Evolutionary conservation across 495 filamentous ascomycete genomes (phyloP).

Genomic region (Astrothelium subdiscretum): DNA sequence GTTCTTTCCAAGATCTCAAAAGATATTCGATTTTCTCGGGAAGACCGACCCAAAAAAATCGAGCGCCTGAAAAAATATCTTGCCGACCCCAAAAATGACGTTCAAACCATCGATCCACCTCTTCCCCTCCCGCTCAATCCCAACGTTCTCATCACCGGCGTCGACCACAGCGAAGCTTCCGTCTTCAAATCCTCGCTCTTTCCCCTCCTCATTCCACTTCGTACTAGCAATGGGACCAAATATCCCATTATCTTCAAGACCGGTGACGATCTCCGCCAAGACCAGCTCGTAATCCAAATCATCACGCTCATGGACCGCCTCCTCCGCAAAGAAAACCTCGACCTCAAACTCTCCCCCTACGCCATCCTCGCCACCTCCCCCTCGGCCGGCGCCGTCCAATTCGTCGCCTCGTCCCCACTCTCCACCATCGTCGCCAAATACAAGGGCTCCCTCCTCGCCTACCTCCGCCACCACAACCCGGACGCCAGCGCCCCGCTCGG

Average conservation of each 20-base stretch:
- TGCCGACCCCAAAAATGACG: conserved; percentile 79
- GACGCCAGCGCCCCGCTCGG: conserved; percentile 60
- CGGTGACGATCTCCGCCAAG: conserved; percentile 91
- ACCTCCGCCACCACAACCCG: conserved; percentile 81
- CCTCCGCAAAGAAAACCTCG: conserved; percentile 90
- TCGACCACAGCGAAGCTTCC: conserved; percentile 70
- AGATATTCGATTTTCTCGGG: conserved; percentile 73
- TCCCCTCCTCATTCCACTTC: conserved; percentile 84
- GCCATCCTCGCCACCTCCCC: conserved; percentile 88
- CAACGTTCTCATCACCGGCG: conserved; percentile 61
- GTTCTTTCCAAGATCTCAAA: conserved; percentile 82
- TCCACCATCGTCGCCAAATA: conserved; percentile 70
- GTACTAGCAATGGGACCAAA: conserved; percentile 58
- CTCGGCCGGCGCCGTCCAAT: conserved; percentile 82
- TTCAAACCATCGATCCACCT: conserved; percentile 70
- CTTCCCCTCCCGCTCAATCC: conserved; percentile 86
- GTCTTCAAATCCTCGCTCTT: conserved; percentile 94
- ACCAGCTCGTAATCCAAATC: conserved; percentile 96
- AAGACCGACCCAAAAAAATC: conserved; percentile 63
- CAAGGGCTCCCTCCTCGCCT: conserved; percentile 68
- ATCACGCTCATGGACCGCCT: conserved; percentile 97
- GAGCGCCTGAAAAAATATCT: conserved; percentile 73
- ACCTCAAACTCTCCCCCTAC: conserved; percentile 90
- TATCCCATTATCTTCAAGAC: conserved; percentile 96
- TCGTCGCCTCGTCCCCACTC: conserved; percentile 75